These are phyloP conservation scores for Taiwanofungus camphoratus DNA, from an alignment of 1,284 basidiomycete genomes.

Conservation along the genomic window DNA sequence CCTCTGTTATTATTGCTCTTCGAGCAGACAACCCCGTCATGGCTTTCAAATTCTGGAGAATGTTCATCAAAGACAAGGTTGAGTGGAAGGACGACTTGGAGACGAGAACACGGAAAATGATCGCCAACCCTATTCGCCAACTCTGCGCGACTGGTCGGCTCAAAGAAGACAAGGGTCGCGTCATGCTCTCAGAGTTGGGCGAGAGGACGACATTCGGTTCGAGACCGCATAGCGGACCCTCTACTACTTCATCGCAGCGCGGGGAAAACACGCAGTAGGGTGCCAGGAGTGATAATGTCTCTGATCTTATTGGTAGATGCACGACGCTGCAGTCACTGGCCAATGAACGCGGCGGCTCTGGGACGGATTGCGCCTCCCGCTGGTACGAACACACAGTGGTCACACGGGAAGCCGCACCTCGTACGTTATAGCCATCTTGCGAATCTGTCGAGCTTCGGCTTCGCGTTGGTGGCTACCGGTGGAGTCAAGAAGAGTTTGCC, in stretches of 20 bases:
- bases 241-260: no score
- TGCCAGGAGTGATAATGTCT: no score
- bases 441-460: background rate
- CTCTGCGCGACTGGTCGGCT: constrained; percentile 30
- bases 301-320: no score
- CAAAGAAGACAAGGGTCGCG: constrained; percentile 18
- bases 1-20: constrained; percentile 47
- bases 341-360: no score
- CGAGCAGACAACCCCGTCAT: constrained; percentile 39
- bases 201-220: constrained; percentile 8
- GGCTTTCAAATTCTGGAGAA: constrained; percentile 58
- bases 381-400: no score
- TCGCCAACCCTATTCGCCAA: constrained; percentile 31
- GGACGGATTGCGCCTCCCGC: no score
- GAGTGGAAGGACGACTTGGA: constrained; percentile 47
- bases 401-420: no score
- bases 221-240: no score
- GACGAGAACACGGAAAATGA: constrained; percentile 32
- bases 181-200: constrained; percentile 34
- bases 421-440: constrained; percentile 1
- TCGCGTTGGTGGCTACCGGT: no score
- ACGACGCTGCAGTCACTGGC: no score
- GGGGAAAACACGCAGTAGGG: no score
- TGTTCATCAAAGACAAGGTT: constrained; percentile 40
- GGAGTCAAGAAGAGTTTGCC: no score